phyloP scores from a whole-genome alignment of 2,329 filamentous ascomycete genomes.

The Dactylellina haptotyla region DNA sequence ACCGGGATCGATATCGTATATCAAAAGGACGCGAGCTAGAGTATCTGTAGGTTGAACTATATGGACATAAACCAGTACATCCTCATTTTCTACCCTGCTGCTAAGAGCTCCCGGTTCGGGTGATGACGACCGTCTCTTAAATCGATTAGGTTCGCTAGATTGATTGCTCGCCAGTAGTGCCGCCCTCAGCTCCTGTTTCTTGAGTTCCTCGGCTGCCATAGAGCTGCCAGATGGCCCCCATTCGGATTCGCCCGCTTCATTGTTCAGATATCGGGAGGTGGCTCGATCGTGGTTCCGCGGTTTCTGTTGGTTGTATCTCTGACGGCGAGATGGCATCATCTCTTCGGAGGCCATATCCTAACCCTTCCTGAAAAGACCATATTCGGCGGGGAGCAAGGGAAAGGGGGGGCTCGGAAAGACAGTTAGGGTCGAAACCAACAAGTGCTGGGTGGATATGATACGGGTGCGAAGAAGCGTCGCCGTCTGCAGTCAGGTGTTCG shows the following conservation, averaged over 20 bases:
- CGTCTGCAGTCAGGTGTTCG: too few relatives aligned
- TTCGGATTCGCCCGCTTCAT: constrained; percentile 6
- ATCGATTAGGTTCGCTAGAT: constrained; percentile 54
- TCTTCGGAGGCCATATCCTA: constrained; percentile 47
- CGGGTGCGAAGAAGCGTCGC: too few relatives aligned
- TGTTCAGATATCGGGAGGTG: constrained; percentile 46
- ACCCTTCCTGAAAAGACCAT: constrained; percentile 35
- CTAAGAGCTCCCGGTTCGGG: constrained; percentile 52
- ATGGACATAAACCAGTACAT: constrained; percentile 90
- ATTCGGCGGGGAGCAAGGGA: constrained; percentile 18
- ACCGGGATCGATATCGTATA: constrained; percentile 85
- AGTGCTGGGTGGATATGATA: too few relatives aligned
- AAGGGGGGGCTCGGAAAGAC: background rate
- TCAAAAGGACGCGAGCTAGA: constrained; percentile 87
- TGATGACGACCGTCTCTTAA: constrained; percentile 58
- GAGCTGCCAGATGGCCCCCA: constrained; percentile 62
- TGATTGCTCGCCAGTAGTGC: constrained; percentile 71
- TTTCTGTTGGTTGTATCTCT: constrained; percentile 16
- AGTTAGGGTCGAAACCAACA: too few relatives aligned
- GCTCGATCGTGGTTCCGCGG: constrained; percentile 7
- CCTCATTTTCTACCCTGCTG: constrained; percentile 71
- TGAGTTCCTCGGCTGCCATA: constrained; percentile 69
- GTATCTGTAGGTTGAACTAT: constrained; percentile 84
- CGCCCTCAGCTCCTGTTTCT: constrained; percentile 72
- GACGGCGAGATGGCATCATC: constrained; percentile 40